Evolutionary conservation across 176 grass and related monocot species (phyloP).

Genomic region (Avena insularis): DNA sequence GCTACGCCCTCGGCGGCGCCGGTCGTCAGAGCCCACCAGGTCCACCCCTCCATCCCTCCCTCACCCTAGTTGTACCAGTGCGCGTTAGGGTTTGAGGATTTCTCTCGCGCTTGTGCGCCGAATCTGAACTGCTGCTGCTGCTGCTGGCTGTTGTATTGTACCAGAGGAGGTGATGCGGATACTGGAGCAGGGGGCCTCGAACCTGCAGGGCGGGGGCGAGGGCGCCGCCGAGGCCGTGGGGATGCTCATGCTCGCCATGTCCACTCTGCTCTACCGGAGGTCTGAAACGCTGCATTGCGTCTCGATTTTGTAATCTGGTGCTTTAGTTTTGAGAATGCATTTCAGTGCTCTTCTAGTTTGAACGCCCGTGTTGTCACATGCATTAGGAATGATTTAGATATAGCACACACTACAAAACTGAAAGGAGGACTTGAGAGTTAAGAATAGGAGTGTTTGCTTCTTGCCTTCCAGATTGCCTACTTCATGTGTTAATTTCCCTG

Average conservation of each 20-base stretch:
- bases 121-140: slow-evolving; percentile 5
- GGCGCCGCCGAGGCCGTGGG: slow-evolving; percentile 64
- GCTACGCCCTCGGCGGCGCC: slow-evolving; percentile 69
- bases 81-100: neutral
- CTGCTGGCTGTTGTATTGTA: slow-evolving; percentile 34
- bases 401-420: neutral
- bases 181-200: slow-evolving; percentile 84
- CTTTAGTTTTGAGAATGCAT: neutral
- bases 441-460: neutral
- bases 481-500: neutral
- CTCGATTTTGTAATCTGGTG: slow-evolving; percentile 35
- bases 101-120: neutral
- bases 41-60: neutral
- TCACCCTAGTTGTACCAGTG: neutral
- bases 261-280: slow-evolving; percentile 86
- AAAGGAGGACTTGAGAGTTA: neutral
- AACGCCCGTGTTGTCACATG: neutral
- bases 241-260: slow-evolving; percentile 76
- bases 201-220: slow-evolving; percentile 67
- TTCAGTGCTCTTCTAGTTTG: neutral
- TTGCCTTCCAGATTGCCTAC: neutral
- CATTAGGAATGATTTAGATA: slow-evolving; percentile 7
- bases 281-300: neutral
- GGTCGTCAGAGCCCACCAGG: slow-evolving; percentile 66
- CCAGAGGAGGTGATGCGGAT: slow-evolving; percentile 82